Evolutionary conservation across 768 basidiomycete genomes (phyloP).

Genomic region (Mycena olivaceomarginata): DNA sequence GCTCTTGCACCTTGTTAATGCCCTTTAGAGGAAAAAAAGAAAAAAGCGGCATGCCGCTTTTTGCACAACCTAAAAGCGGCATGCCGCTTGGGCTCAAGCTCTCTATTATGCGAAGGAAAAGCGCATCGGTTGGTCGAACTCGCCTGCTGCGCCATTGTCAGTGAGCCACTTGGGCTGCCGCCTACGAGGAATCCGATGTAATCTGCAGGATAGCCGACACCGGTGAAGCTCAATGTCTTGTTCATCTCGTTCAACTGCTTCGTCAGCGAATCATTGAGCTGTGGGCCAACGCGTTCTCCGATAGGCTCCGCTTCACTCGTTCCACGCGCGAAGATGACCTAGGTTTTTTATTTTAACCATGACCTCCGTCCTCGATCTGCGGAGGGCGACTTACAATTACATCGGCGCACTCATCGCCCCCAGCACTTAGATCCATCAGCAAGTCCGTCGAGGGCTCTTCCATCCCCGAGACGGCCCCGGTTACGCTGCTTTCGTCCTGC

Average conservation of each 20-base stretch:
- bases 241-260: background rate
- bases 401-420: background rate
- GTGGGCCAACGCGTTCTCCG: background rate
- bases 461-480: too few relatives aligned
- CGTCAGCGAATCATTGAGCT: background rate
- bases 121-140: background rate
- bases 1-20: too few relatives aligned
- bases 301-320: background rate
- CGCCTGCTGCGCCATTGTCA: background rate
- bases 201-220: background rate
- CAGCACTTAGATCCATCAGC: background rate
- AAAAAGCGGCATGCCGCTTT: too few relatives aligned
- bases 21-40: too few relatives aligned
- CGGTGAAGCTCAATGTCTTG: background rate
- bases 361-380: too few relatives aligned
- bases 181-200: conserved; percentile 2
- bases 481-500: too few relatives aligned
- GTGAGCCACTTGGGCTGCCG: background rate
- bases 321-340: conserved; percentile 20
- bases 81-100: too few relatives aligned
- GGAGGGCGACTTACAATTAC: background rate
- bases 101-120: background rate
- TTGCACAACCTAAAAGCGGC: too few relatives aligned
- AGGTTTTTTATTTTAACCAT: too few relatives aligned
- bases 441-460: too few relatives aligned